Evolutionary conservation across 176 grass and related monocot species (phyloP).

Genomic region (Phoenix dactylifera): DNA sequence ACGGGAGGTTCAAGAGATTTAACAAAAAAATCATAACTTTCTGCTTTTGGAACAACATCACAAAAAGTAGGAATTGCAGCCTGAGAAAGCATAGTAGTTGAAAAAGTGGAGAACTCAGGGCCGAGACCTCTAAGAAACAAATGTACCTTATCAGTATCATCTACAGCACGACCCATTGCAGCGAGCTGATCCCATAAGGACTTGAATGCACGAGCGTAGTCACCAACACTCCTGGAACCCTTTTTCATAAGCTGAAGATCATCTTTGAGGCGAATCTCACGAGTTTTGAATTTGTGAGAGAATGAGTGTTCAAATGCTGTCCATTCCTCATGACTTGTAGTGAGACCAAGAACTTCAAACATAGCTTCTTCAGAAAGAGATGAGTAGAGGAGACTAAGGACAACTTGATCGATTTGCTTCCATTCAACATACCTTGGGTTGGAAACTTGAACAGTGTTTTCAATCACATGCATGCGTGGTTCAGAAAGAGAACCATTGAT

Average conservation of each 20-base stretch:
- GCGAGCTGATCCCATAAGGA: neutral
- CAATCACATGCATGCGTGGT: too few relatives aligned
- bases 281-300: neutral
- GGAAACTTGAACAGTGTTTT: too few relatives aligned
- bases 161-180: neutral
- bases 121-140: neutral
- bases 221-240: neutral
- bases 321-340: neutral
- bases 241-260: neutral
- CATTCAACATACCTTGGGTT: too few relatives aligned
- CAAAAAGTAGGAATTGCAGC: neutral
- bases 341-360: too few relatives aligned
- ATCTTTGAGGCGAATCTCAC: neutral
- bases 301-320: neutral
- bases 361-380: too few relatives aligned
- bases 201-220: too few relatives aligned
- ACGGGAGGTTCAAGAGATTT: neutral
- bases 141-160: neutral
- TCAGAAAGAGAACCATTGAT: too few relatives aligned
- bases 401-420: too few relatives aligned
- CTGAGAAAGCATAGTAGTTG: too few relatives aligned
- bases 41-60: neutral
- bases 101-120: neutral
- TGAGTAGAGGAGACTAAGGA: too few relatives aligned
- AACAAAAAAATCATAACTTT: neutral